Percentiles rank a stretch among this genome's conserved stretches.
Evolutionary conservation across 2,329 filamentous ascomycete species (phyloP).

Genomic region (Sporothrix phasma): DNA sequence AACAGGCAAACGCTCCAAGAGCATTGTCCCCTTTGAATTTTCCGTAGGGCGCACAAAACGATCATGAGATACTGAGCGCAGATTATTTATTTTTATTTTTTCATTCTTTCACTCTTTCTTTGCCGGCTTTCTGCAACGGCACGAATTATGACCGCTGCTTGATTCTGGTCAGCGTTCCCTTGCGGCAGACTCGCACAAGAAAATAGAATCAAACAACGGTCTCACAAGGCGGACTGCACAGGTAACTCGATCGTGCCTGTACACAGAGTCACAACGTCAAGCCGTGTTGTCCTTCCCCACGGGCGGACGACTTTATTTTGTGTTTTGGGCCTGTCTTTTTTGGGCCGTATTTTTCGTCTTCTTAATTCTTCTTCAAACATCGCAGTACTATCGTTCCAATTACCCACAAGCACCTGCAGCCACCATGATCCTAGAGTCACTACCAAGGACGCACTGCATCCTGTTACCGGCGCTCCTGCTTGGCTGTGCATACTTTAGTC

Average conservation of each 20-base stretch:
- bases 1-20: neutral
- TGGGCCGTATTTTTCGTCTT: neutral
- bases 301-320: neutral
- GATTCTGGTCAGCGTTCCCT: neutral
- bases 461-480: neutral
- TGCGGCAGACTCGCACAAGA: neutral
- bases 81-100: neutral
- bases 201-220: neutral
- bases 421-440: neutral
- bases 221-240: constrained; percentile 5
- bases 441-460: neutral
- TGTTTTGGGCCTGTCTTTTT: neutral
- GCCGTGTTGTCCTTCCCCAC: constrained; percentile 4
- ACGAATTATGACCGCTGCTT: neutral
- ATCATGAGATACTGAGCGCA: neutral
- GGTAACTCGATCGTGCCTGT: constrained; percentile 10
- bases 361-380: neutral
- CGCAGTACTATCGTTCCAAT: too few species aligned
- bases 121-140: neutral
- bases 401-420: neutral
- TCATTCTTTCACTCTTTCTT: neutral
- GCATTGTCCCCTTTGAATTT: neutral
- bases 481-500: constrained; percentile 14
- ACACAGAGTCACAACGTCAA: constrained; percentile 1
- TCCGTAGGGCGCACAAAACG: neutral